Evolutionary conservation across 331 rosid species (phyloP).

Genomic region (Rosa hybrid): DNA sequence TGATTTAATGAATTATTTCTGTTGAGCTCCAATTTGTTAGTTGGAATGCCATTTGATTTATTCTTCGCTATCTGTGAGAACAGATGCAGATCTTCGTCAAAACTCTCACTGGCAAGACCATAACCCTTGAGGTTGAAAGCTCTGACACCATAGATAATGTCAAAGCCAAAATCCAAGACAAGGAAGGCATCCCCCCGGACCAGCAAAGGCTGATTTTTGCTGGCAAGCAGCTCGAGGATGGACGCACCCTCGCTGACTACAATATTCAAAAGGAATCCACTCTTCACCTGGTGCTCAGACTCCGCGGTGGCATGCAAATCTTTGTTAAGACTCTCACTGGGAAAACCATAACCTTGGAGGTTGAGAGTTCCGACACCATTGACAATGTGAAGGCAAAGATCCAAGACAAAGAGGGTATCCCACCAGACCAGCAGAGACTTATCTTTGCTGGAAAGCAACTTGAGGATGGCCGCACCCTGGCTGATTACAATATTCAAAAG

Average conservation of each 20-base stretch:
- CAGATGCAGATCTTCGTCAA: slow-evolving; percentile 75
- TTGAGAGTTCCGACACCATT: not conserved
- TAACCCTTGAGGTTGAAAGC: slow-evolving; percentile 1
- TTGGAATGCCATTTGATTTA: not conserved
- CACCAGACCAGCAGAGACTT: not conserved
- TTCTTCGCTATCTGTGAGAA: not conserved
- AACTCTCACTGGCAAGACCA: slow-evolving; percentile 11
- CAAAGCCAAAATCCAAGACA: slow-evolving; percentile 4
- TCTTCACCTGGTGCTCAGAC: not conserved
- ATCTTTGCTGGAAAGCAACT: slow-evolving; percentile 2
- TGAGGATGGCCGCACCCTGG: not conserved
- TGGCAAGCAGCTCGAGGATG: slow-evolving; percentile 3
- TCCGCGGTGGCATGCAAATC: slow-evolving; percentile 13
- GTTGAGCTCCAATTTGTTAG: not conserved
- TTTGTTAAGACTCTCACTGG: not conserved
- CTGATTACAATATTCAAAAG: not conserved
- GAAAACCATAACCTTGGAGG: slow-evolving; percentile 5
- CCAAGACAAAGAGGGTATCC: slow-evolving; percentile 1
- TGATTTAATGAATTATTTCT: not conserved
- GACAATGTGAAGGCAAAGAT: not conserved
- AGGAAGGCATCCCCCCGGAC: slow-evolving; percentile 3
- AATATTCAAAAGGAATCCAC: not conserved
- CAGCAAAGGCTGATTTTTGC: slow-evolving; percentile 10
- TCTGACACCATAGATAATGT: slow-evolving; percentile 5
- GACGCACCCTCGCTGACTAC: not conserved